Evolutionary conservation across 345 rosid species (phyloP).

Genomic region (Camelina sativa): DNA sequence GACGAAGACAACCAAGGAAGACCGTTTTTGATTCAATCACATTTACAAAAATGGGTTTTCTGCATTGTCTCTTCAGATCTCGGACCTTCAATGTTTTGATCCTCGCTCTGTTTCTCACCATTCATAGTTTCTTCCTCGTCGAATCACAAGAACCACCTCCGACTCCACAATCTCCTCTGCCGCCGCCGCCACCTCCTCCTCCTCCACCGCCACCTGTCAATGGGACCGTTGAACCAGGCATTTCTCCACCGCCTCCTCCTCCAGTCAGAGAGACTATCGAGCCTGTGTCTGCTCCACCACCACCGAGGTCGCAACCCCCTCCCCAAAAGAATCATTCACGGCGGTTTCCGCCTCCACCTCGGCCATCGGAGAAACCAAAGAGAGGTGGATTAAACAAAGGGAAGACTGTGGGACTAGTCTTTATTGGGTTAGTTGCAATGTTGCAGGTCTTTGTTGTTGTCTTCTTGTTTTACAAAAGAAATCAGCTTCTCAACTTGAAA

Average conservation of each 20-base stretch:
- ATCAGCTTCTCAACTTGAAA: conserved; percentile 56
- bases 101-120: conserved; percentile 41
- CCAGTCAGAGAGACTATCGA: not conserved
- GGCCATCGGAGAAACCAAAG: conserved; percentile 5
- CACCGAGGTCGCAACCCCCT: conserved; percentile 1
- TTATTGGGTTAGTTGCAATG: conserved; percentile 63
- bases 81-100: conserved; percentile 21
- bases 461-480: conserved; percentile 71
- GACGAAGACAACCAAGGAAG: not conserved
- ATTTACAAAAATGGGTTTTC: conserved; percentile 14
- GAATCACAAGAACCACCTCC: conserved; percentile 41
- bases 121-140: conserved; percentile 38
- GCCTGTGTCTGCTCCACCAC: conserved; percentile 21
- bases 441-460: conserved; percentile 69
- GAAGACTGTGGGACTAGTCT: conserved; percentile 74
- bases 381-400: conserved; percentile 59
- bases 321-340: conserved; percentile 3
- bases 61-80: conserved; percentile 7
- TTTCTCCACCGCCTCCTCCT: conserved; percentile 19
- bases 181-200: not conserved
- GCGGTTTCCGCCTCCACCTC: conserved; percentile 6
- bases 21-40: conserved; percentile 5
- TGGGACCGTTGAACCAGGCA: not conserved
- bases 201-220: conserved; percentile 5
- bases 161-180: conserved; percentile 12